Evolutionary conservation across 495 filamentous ascomycete species (phyloP), one percentile per base, ranked within the genome.

Genomic region (Talaromyces nanjingensis): DNA sequence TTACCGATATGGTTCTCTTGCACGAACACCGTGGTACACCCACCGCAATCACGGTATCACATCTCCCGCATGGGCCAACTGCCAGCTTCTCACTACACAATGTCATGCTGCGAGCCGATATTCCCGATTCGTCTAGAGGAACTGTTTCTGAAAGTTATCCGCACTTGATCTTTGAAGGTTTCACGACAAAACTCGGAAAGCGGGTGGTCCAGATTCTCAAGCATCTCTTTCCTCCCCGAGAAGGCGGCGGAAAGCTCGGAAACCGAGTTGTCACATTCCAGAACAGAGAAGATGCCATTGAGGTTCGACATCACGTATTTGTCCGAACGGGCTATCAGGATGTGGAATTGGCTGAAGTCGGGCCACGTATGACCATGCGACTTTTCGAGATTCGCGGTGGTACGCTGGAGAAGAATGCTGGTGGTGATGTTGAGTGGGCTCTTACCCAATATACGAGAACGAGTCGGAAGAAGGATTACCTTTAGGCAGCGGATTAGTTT

Each of bases 341-440:
- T 65, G 92, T 98, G 11, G 93, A 98, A 76, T 76, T 98, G 65
- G 90, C 91, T 18, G 94, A 98, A 74, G 96, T 98, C 49, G 94
- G 94, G 0, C 94, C 94, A 4, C 82, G 94, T 63, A 96, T 98
- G 89, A 96, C 93, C 5, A 96, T 99, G 92, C 84, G 90, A 69
- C 81, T 92, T 27, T 99, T 98, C 76, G 91, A 96, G 73, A 96
- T 99, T 64, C 82, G 92, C 56, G 87, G 90, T 60, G 93, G 94
- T n/a, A 94, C 93, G 2, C 78, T 96, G 54, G 94, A 97, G 71
- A 96, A 93, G 66, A 76, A 74, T 69, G 96, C 96, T 67, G 90
- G 92, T 67, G 93, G 93, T n/a, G 96, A 98, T 79, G 84, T 91
- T 34, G 96, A 98, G 75, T 98, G 94, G 94, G 86, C 90, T 60